Base-by-base conservation (phyloP, 768 basidiomycete species). In the Thelephora aurantiotincta region DNA sequence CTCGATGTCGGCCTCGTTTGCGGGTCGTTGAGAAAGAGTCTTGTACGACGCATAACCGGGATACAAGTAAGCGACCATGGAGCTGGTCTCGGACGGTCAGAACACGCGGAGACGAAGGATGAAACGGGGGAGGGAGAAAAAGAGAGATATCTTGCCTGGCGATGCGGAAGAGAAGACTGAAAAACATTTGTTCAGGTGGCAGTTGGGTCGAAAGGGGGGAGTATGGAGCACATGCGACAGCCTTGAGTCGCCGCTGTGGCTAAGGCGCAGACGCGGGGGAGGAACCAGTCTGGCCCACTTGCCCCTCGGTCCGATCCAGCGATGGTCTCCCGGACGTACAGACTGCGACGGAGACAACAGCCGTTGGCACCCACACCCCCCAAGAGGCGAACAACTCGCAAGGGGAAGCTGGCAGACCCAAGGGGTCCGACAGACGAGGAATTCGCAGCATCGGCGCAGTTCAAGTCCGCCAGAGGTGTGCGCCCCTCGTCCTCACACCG, bases 1-100 rank as follows among this genome's bases (percentile, higher is more conserved):
- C 60, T 96, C 93, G 7, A 93, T 70, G 41, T 90, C 88, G 45
- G 72, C 75, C 56, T 89, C 86, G 0, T 81, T 82, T 1, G 86
- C 85, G 16, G 87, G 87, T n/a, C 88, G 73, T 55, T 84, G 79
- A 34, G 84, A 83, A 30, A 97, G 75, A 0, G 87, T 80, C 69
- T 97, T 97, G 70, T 93, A 97, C n/a, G 89, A 92, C 26, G 90
- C 87, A 65, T 97, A 97, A 19, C 84, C 86, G 0, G 92, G 92
- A 62, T 97, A 94, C 35, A 93, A 73, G 64, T 90, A 93, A 16
- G 82, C 87, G 5, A 70, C 71, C 33, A 74, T 63, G n/a, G 82
- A 80, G 61, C 84, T 86, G 53, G 41, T 20, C 22, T 22, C 44
- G 33, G 48, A 46, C 14, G 20, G 5, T 2, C 20, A 48, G 42